Conservation (phyloP, 345 rosid species). For the Aquilaria malaccensis region DNA sequence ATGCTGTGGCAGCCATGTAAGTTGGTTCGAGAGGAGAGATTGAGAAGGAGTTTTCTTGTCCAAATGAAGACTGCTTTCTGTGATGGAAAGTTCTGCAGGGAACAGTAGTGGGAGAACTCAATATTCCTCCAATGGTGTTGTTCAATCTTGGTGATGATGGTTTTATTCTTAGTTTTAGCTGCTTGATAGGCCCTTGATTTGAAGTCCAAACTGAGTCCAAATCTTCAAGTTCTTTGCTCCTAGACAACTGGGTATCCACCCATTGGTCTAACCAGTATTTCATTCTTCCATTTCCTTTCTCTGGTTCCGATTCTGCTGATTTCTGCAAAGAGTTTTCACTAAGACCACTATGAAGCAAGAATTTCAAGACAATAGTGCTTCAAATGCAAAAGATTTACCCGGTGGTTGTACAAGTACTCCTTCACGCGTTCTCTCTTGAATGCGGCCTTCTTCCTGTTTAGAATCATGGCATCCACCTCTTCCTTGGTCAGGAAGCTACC, state of each 20-base stretch:
- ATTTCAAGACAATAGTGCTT: neutral
- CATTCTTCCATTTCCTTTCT: constrained; percentile 53
- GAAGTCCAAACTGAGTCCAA: constrained; percentile 46
- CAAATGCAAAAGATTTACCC: constrained; percentile 34
- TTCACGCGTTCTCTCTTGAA: constrained; percentile 57
- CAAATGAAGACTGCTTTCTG: constrained; percentile 53
- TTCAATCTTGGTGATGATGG: constrained; percentile 15
- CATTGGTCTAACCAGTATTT: constrained; percentile 87
- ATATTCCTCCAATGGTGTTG: constrained; percentile 16
- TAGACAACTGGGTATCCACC: constrained; percentile 69
- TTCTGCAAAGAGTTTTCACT: constrained; percentile 32
- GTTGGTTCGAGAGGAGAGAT: constrained; percentile 46
- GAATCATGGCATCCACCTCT: constrained; percentile 50
- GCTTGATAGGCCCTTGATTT: constrained; percentile 28
- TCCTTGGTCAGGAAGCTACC: constrained; percentile 75
- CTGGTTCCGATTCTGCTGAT: constrained; percentile 70
- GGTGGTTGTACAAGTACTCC: constrained; percentile 53
- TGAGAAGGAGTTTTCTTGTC: constrained; percentile 49
- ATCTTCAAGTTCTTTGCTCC: constrained; percentile 77
- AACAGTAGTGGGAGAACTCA: constrained; percentile 27
- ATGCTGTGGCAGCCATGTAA: constrained; percentile 91
- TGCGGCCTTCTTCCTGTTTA: constrained; percentile 70
- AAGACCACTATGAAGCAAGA: constrained; percentile 1
- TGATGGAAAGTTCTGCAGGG: constrained; percentile 45
- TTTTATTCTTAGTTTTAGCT: constrained; percentile 26